These are phyloP conservation scores for Pseudogymnoascus sp. DNA, from an alignment of 2,329 filamentous ascomycete species.

Conservation along the genomic window DNA sequence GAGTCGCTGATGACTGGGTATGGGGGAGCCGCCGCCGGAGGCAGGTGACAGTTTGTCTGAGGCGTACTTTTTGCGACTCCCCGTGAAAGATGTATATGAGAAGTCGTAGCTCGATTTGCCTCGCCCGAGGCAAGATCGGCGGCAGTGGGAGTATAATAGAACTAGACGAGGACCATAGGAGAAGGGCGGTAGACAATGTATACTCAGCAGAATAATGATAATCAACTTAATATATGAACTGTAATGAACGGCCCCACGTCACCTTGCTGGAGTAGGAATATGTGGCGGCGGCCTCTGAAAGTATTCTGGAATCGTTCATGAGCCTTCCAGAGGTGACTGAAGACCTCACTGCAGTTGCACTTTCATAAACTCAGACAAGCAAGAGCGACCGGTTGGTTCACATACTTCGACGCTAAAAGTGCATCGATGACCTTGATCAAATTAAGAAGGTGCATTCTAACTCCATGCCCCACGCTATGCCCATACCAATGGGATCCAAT, in stretches of 20 bases:
- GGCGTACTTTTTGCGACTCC: constrained; percentile 34
- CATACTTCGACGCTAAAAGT: background rate
- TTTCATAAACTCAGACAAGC: background rate
- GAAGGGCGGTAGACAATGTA: background rate
- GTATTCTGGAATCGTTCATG: background rate
- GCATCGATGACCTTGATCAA: background rate
- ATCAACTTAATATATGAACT: constrained; percentile 1
- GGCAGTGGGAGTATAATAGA: background rate
- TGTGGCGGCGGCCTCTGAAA: background rate
- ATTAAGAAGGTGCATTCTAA: constrained; percentile 1
- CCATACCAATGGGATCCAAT: background rate
- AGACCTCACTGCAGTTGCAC: background rate
- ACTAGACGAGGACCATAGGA: constrained; percentile 5
- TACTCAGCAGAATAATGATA: background rate
- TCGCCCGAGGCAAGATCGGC: constrained; percentile 11
- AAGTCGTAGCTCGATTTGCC: constrained; percentile 35
- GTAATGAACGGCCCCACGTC: background rate
- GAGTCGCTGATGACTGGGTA: constrained; percentile 23
- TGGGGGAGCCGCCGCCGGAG: constrained; percentile 10
- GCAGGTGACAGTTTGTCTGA: constrained; percentile 15
- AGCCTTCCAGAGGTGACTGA: background rate
- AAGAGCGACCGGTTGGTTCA: background rate
- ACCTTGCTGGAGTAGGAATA: background rate
- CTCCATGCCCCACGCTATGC: background rate
- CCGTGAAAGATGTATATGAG: constrained; percentile 39